Conservation (phyloP, 345 rosid genomes). For the Populus simonii region DNA sequence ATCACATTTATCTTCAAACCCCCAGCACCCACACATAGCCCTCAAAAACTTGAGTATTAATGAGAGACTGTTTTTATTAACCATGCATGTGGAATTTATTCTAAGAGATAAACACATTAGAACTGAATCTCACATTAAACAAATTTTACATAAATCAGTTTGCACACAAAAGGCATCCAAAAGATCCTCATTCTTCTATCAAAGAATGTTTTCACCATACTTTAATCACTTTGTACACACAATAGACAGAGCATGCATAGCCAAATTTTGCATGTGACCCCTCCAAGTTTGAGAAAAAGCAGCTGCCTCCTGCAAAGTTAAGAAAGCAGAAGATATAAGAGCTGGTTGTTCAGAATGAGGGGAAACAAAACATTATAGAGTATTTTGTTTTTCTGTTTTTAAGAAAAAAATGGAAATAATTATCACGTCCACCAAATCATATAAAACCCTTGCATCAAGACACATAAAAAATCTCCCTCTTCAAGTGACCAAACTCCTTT, state of each 20-base stretch:
- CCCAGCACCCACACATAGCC: not conserved
- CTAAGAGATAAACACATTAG: not conserved
- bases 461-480: not conserved
- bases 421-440: not conserved
- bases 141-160: not conserved
- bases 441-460: not conserved
- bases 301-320: conserved; percentile 77
- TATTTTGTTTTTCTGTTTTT: too few relatives aligned
- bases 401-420: not conserved
- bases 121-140: not conserved
- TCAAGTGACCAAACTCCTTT: not conserved
- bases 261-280: conserved; percentile 97
- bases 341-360: not conserved
- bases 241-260: conserved; percentile 86
- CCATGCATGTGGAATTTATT: not conserved
- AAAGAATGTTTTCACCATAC: conserved; percentile 32
- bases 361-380: not conserved
- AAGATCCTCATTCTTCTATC: conserved; percentile 8
- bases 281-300: conserved; percentile 91
- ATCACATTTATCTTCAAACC: not conserved
- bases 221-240: conserved; percentile 98
- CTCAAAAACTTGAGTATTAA: not conserved
- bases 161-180: not conserved
- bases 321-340: not conserved
- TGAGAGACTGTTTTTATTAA: not conserved